Base-by-base conservation (phyloP, 768 basidiomycete species). In the Glaciozyma martinii region DNA sequence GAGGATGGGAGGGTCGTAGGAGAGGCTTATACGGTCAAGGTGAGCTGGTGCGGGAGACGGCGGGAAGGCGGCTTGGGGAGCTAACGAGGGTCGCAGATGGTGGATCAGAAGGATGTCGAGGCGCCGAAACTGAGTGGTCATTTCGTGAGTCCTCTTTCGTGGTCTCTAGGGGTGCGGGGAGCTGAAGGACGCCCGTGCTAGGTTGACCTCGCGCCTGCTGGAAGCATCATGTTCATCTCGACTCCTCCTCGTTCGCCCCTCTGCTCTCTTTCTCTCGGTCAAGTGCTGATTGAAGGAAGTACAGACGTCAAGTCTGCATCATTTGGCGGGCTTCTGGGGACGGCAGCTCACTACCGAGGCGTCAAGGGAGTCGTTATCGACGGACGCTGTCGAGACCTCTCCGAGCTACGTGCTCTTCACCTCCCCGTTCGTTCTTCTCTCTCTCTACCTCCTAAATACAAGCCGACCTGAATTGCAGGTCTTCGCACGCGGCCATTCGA, bases 11-110 rank as follows among this genome's bases (percentile, higher is more conserved):
- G 78, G 57, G 75, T 86, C 55, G 88, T 87, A 72, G 88, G 85
- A 3, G 87, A 85, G 42, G 92, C 89, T 3, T 92, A 89, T 75
- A 94, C 92, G 1, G 90, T 94, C 46, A 80, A 84, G 67, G 76
- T 76, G 60, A 47, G 70, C 33, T 42, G 1, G 6, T 18, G 3
- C 0, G n/a, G 10, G 25, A 43, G 42, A 27, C 19, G 23, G 5
- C 21, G 5, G n/a, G 6, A 16, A 10, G 13, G 53, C 9, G 27
- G 42, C 23, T 9, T 8, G 30, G 25, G 59, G 62, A 47, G 46
- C 19, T 6, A 37, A 37, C 12, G 49, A 46, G n/a, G 33, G 43
- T 9, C n/a, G 9, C 67, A 75, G 77, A 88, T 93, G 83, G 88
- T 89, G 15, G 75, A 79, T 10, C 78, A 79, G 0, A 80, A 81